These are phyloP conservation scores for Anastatica hierochuntica DNA, from an alignment of 345 rosid genomes.

Conservation along the genomic window DNA sequence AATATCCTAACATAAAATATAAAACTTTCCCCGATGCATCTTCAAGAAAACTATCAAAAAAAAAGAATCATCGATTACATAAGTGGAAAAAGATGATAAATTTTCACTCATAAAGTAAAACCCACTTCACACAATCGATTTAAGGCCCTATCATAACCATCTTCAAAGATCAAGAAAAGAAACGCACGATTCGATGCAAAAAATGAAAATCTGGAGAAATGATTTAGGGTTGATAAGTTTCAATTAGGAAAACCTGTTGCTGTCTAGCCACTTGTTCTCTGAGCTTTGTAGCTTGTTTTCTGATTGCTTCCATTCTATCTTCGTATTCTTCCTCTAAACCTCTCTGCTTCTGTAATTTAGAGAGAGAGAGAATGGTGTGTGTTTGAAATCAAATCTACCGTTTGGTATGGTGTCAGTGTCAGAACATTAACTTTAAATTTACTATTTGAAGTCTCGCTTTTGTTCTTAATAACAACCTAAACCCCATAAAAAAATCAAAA, in stretches of 20 bases:
- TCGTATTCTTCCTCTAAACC: neutral
- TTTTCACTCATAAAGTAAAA: neutral
- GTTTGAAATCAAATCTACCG: neutral
- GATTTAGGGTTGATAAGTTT: neutral
- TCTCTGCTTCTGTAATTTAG: too few relatives aligned
- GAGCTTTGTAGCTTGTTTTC: conserved; percentile 74
- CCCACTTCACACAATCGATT: neutral
- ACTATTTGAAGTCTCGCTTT: too few relatives aligned
- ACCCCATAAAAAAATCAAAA: too few relatives aligned
- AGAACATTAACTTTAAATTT: too few relatives aligned
- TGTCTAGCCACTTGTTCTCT: conserved; percentile 89
- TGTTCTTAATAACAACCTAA: too few relatives aligned
- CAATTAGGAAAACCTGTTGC: conserved; percentile 36
- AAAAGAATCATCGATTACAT: neutral
- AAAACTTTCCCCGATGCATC: neutral
- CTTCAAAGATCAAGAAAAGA: neutral
- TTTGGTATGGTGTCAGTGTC: too few relatives aligned
- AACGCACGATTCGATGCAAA: too few relatives aligned
- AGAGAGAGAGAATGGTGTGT: too few relatives aligned
- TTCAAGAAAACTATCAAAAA: too few relatives aligned
- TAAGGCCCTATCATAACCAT: too few relatives aligned
- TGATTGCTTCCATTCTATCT: conserved; percentile 53
- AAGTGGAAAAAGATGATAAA: neutral
- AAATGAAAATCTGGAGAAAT: neutral
- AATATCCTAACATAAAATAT: too few relatives aligned